Conservation (phyloP, 371 early-diverging fungal species). For the Nematocida parisii region DNA sequence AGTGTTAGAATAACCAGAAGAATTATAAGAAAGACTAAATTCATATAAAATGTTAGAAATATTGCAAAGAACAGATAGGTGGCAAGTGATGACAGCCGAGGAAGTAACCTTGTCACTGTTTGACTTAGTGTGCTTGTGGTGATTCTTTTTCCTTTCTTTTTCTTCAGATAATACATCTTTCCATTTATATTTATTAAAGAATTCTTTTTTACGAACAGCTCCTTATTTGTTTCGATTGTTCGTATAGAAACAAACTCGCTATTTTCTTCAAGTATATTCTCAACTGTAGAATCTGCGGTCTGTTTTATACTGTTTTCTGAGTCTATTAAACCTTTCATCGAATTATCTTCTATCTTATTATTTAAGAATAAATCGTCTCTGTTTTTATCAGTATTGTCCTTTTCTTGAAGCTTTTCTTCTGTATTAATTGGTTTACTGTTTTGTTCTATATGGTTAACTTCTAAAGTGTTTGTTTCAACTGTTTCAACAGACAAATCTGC, state of each 20-base stretch:
- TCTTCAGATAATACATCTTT: slow-evolving; percentile 22
- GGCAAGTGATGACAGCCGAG: slow-evolving; percentile 14
- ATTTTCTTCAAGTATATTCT: neutral
- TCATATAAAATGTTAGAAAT: slow-evolving; percentile 40
- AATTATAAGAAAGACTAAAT: slow-evolving; percentile 27
- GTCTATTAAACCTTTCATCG: too few relatives aligned
- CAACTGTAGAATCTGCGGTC: too few relatives aligned
- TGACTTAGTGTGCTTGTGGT: neutral
- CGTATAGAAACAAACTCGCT: neutral
- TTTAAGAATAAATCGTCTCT: neutral
- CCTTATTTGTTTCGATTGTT: neutral
- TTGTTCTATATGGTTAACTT: neutral
- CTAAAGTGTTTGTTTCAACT: neutral
- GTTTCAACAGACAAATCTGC: neutral
- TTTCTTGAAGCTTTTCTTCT: neutral
- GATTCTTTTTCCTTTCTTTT: slow-evolving; percentile 16
- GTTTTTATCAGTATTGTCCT: neutral
- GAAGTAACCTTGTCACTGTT: neutral
- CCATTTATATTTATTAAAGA: slow-evolving; percentile 11
- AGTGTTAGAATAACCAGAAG: neutral
- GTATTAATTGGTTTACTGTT: neutral
- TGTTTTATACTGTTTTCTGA: too few relatives aligned
- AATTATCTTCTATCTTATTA: neutral
- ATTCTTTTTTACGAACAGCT: neutral
- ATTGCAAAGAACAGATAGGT: slow-evolving; percentile 11